Conservation (phyloP, 352 stramenopile genomes). For the Phytophthora sojae region DNA sequence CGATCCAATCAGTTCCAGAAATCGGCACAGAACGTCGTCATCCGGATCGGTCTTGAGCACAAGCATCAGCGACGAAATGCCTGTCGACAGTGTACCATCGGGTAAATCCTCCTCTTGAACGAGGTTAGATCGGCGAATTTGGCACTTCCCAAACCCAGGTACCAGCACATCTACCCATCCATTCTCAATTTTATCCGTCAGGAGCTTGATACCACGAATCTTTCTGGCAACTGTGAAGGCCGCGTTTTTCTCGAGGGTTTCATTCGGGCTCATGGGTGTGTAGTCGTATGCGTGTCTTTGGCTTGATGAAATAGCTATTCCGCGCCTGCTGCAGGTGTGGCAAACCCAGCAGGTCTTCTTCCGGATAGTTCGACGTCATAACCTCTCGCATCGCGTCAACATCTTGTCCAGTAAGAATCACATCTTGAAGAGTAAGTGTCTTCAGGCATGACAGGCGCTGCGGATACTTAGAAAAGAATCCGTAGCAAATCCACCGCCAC, state of each 20-base stretch:
- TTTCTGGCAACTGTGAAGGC: constrained; percentile 3
- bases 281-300: not conserved
- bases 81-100: not conserved
- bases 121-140: constrained; percentile 5
- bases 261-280: not conserved
- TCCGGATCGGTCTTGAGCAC: constrained; percentile 4
- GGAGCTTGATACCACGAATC: not conserved
- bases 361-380: not conserved
- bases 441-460: not conserved
- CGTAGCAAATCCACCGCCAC: not conserved
- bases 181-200: not conserved
- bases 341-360: not conserved
- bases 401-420: not conserved
- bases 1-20: constrained; percentile 2
- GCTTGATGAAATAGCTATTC: not conserved
- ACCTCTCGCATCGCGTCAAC: not conserved
- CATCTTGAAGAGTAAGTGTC: not conserved
- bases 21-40: constrained; percentile 3
- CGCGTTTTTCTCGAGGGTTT: constrained; percentile 7
- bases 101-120: not conserved
- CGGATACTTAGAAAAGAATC: not conserved
- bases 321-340: not conserved
- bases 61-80: not conserved
- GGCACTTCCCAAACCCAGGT: constrained; percentile 13
- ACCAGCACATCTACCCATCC: constrained; percentile 12